phyloP scores from a whole-genome alignment of 2,329 filamentous ascomycete genomes.

The Neonectria magnoliae region DNA sequence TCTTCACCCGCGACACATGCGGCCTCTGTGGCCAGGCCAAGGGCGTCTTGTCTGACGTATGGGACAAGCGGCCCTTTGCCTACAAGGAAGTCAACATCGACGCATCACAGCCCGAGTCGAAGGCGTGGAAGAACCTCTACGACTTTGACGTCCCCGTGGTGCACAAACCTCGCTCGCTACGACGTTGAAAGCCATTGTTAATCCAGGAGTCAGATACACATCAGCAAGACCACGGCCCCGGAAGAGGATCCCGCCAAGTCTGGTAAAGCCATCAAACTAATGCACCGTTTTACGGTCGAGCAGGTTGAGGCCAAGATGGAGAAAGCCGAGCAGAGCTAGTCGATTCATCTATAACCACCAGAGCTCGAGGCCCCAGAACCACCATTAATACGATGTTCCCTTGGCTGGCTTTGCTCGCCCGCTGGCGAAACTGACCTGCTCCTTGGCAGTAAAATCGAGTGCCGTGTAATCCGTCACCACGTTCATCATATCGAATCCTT shows the following conservation, averaged over 20 bases:
- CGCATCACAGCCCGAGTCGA: constrained; percentile 70
- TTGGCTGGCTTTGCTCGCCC: constrained; percentile 51
- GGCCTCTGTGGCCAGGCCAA: constrained; percentile 76
- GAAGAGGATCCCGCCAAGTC: constrained; percentile 65
- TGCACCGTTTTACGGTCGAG: constrained; percentile 78
- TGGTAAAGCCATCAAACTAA: constrained; percentile 73
- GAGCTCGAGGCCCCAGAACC: neutral
- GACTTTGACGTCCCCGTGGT: constrained; percentile 87
- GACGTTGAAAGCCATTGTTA: neutral
- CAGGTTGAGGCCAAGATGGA: constrained; percentile 78
- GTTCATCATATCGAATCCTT: constrained; percentile 71
- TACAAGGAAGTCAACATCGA: constrained; percentile 79
- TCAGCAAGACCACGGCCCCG: constrained; percentile 65
- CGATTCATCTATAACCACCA: neutral
- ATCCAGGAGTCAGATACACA: constrained; percentile 62
- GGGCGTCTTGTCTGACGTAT: constrained; percentile 73
- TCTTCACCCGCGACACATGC: constrained; percentile 79
- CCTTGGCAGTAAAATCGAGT: constrained; percentile 56
- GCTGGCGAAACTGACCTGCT: constrained; percentile 58
- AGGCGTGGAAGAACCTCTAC: constrained; percentile 77
- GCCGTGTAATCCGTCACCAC: constrained; percentile 66
- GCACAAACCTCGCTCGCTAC: constrained; percentile 41
- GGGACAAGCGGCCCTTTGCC: constrained; percentile 72
- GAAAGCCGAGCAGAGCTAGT: constrained; percentile 54
- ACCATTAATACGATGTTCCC: constrained; percentile 53